Evolutionary conservation across 345 rosid genomes (phyloP).

Genomic region (Eucalyptus pauciflora): DNA sequence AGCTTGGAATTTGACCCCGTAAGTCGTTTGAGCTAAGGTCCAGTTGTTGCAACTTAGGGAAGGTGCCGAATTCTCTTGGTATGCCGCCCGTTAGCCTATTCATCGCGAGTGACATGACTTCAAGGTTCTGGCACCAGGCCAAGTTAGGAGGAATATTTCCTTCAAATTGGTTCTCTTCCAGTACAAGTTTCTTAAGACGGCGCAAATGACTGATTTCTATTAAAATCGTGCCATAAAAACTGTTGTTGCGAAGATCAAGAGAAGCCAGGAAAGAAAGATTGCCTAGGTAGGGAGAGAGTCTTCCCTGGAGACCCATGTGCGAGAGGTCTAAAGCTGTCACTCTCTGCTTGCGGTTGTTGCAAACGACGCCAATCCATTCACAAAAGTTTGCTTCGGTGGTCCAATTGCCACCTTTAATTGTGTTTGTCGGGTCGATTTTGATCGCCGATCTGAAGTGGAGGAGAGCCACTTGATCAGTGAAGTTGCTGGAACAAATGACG

Average conservation of each 20-base stretch:
- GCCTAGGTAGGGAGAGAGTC: background rate
- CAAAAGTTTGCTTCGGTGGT: fast-evolving
- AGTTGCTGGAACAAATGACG: background rate
- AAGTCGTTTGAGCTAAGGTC: background rate
- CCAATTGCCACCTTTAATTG: background rate
- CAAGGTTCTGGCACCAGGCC: background rate
- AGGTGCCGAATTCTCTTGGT: background rate
- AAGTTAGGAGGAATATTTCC: background rate
- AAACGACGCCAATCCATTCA: background rate
- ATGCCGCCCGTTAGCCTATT: background rate
- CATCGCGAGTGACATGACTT: background rate
- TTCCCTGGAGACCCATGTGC: background rate
- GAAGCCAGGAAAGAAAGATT: background rate
- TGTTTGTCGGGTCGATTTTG: background rate
- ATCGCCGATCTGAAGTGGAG: background rate
- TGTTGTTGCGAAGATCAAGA: background rate
- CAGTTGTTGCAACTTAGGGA: background rate
- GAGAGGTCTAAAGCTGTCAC: background rate
- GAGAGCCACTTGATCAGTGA: background rate
- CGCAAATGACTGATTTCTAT: background rate
- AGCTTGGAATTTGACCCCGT: background rate
- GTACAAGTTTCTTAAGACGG: background rate
- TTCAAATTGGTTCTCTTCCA: background rate
- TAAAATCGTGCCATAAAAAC: background rate
- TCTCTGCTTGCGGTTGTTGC: background rate